Evolutionary conservation across 805 yeast species (phyloP).

Genomic region (Metschnikowia orientalis): DNA sequence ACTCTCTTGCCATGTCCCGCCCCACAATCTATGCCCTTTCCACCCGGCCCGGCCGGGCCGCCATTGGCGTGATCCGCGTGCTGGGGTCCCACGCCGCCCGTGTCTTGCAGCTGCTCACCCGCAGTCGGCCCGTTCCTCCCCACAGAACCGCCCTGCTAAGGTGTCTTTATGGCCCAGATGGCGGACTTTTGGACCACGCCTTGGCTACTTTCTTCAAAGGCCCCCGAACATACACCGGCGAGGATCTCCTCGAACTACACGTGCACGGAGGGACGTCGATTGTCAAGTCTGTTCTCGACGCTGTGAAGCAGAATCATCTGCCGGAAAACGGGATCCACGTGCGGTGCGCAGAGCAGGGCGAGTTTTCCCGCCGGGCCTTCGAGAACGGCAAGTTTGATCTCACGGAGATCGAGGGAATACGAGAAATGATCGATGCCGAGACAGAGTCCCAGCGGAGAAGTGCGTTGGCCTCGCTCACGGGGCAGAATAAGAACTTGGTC

Average conservation of each 20-base stretch:
- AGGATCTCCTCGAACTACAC: conserved; percentile 85
- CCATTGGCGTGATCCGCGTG: conserved; percentile 79
- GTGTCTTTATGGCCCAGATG: conserved; percentile 45
- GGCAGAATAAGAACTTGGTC: conserved; percentile 55
- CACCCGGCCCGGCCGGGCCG: conserved; percentile 76
- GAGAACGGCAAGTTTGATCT: conserved; percentile 78
- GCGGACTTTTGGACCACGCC: conserved; percentile 67
- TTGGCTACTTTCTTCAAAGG: conserved; percentile 61
- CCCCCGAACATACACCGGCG: conserved; percentile 89
- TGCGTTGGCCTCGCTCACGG: conserved; percentile 69
- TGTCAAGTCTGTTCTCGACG: conserved; percentile 57
- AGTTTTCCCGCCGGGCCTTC: conserved; percentile 84
- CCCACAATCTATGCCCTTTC: conserved; percentile 91
- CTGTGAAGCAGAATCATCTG: conserved; percentile 53
- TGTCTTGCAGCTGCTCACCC: conserved; percentile 47
- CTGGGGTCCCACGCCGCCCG: conserved; percentile 62
- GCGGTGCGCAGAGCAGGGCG: conserved; percentile 89
- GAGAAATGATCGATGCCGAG: conserved; percentile 87
- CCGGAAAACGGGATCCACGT: conserved; percentile 40
- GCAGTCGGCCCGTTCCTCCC: conserved; percentile 30
- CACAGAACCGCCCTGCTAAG: conserved; percentile 58
- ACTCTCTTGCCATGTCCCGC: conserved; percentile 7
- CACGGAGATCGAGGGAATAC: conserved; percentile 86
- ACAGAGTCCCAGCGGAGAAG: conserved; percentile 83
- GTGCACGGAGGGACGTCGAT: conserved; percentile 93